Percentiles rank a stretch among this genome's conserved stretches.
Evolutionary conservation across 371 early-diverging fungal genomes (phyloP).

Genomic region (Apophysomyces elegans): DNA sequence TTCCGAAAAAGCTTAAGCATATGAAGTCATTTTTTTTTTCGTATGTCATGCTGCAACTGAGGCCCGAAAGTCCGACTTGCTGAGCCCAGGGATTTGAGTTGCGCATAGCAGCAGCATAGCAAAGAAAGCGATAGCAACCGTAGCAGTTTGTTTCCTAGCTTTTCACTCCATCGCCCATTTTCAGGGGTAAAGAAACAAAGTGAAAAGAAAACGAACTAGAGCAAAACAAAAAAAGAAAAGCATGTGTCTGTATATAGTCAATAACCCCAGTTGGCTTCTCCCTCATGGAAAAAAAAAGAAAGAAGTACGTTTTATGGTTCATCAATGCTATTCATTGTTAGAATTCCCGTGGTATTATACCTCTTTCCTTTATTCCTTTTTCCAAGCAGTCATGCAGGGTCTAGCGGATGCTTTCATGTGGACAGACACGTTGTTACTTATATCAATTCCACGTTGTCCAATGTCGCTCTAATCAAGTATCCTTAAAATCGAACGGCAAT

Average conservation of each 20-base stretch:
- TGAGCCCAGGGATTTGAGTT: constrained; percentile 4
- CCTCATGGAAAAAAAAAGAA: neutral
- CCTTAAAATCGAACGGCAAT: no score
- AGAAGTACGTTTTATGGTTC: neutral
- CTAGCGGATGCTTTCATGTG: neutral
- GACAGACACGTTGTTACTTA: neutral
- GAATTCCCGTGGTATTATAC: neutral
- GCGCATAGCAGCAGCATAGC: neutral
- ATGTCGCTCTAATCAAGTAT: no score
- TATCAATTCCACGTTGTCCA: no score
- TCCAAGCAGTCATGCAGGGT: neutral
- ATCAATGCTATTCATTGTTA: neutral
- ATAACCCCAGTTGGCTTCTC: no score
- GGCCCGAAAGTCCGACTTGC: constrained; percentile 2
- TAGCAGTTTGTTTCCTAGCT: no score
- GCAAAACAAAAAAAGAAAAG: neutral
- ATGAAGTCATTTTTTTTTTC: constrained; percentile 1
- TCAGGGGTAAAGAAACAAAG: no score
- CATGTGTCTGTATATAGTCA: neutral
- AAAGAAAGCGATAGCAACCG: no score
- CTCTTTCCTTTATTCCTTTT: neutral
- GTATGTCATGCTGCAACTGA: neutral
- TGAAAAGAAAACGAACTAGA: no score
- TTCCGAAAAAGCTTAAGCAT: constrained; percentile 1
- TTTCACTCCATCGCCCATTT: no score